phyloP scores from a whole-genome alignment of 176 grass and related monocot genomes.

The Areca catechu region DNA sequence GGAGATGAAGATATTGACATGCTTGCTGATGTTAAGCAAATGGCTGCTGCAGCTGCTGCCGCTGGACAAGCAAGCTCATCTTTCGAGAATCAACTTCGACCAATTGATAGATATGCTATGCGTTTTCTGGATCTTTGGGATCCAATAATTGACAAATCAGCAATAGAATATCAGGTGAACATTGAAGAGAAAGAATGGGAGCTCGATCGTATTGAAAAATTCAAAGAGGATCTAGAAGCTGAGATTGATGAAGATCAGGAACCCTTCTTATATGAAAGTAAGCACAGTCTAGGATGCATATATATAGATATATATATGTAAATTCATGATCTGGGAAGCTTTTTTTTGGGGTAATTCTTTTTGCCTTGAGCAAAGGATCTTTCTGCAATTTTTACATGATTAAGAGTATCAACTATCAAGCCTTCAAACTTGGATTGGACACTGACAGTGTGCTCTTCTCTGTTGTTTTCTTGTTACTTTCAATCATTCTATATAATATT shows the following conservation, averaged over 20 bases:
- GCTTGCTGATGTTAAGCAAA: slow-evolving; percentile 94
- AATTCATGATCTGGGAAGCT: no score
- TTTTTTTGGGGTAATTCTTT: no score
- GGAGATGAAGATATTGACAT: slow-evolving; percentile 93
- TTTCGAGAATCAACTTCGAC: slow-evolving; percentile 93
- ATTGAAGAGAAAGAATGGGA: slow-evolving; percentile 94
- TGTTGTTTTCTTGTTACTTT: no score
- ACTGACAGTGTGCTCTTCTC: no score
- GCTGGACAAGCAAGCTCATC: slow-evolving; percentile 93
- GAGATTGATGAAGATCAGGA: slow-evolving; percentile 99
- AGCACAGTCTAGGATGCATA: slow-evolving; percentile 18
- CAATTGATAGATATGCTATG: slow-evolving; percentile 98
- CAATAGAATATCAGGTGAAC: slow-evolving; percentile 57
- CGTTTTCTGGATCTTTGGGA: slow-evolving; percentile 91
- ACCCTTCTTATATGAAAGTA: slow-evolving; percentile 88
- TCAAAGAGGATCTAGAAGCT: slow-evolving; percentile 95
- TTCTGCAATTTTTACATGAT: no score
- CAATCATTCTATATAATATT: no score
- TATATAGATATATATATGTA: background rate
- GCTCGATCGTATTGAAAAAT: slow-evolving; percentile 92
- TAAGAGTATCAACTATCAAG: no score
- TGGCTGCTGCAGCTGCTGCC: slow-evolving; percentile 87
- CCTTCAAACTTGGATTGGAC: no score
- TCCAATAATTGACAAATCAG: slow-evolving; percentile 83
- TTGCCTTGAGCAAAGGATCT: no score